Conservation (phyloP, 345 rosid species). For the Leavenworthia alabamica region DNA sequence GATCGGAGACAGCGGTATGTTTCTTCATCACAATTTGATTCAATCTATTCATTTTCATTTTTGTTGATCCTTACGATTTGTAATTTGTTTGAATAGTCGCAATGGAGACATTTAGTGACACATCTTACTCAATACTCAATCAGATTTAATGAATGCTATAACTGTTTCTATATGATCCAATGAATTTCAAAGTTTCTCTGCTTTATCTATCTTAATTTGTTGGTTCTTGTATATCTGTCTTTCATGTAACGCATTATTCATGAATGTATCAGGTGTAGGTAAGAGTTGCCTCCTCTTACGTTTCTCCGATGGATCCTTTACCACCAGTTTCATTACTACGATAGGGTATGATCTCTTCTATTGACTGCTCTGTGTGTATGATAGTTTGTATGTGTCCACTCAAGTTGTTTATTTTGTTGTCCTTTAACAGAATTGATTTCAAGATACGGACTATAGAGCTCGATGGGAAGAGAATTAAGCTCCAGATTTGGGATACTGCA, state of each 20-base stretch:
- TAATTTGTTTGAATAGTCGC: neutral
- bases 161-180: neutral
- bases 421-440: constrained; percentile 65
- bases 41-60: neutral
- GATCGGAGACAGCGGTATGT: constrained; percentile 38
- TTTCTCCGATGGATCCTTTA: constrained; percentile 93
- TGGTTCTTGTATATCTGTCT: too few species aligned
- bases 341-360: constrained; percentile 50
- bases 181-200: neutral
- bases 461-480: constrained; percentile 88
- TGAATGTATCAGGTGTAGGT: constrained; percentile 59
- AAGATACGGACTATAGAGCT: constrained; percentile 96
- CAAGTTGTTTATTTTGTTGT: neutral
- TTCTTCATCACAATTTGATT: neutral
- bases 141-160: too few species aligned
- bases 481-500: constrained; percentile 87
- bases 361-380: neutral
- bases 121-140: too few species aligned
- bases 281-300: constrained; percentile 94
- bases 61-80: neutral
- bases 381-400: neutral
- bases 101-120: neutral
- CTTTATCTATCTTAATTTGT: too few species aligned
- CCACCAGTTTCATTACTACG: constrained; percentile 90
- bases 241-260: too few species aligned